Evolutionary conservation across 2,329 filamentous ascomycete species (phyloP).

Genomic region (Macroventuria anomochaeta): DNA sequence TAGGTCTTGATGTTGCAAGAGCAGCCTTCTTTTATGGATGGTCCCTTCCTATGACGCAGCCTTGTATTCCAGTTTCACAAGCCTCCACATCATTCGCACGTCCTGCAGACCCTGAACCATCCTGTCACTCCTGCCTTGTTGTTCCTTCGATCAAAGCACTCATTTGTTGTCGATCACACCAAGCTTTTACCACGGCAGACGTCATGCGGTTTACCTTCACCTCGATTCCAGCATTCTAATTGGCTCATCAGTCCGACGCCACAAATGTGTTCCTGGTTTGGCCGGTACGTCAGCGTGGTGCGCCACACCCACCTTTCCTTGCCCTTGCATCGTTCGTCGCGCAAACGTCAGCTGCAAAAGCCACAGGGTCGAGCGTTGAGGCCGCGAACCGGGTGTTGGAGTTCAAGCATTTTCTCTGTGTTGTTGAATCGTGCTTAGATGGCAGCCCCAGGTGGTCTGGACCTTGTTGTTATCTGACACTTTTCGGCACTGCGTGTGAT

Average conservation of each 20-base stretch:
- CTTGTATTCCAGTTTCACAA: slow-evolving; percentile 16
- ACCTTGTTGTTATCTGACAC: not conserved
- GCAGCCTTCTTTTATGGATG: slow-evolving; percentile 10
- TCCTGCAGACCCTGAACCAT: slow-evolving; percentile 8
- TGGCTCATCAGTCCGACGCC: slow-evolving; percentile 10
- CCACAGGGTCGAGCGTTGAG: slow-evolving; percentile 10
- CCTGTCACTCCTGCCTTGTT: slow-evolving; percentile 14
- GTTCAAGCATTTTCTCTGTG: no score
- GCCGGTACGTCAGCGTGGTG: slow-evolving; percentile 15
- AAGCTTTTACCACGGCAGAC: slow-evolving; percentile 13
- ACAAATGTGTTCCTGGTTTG: slow-evolving; percentile 5
- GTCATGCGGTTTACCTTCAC: slow-evolving; percentile 7
- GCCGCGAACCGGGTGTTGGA: not conserved
- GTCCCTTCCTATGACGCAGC: slow-evolving; percentile 14
- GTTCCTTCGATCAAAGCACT: slow-evolving; percentile 8
- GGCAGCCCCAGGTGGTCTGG: no score
- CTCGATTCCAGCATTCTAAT: not conserved
- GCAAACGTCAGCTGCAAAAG: slow-evolving; percentile 11
- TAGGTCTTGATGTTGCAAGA: not conserved
- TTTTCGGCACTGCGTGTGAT: not conserved
- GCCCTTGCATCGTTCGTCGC: slow-evolving; percentile 12
- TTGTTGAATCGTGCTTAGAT: no score
- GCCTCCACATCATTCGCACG: slow-evolving; percentile 13
- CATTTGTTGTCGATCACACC: slow-evolving; percentile 14
- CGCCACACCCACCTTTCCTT: slow-evolving; percentile 5